These are phyloP conservation scores for Ceratocystis destructans DNA, from an alignment of 2,329 filamentous ascomycete genomes.

Conservation along the genomic window DNA sequence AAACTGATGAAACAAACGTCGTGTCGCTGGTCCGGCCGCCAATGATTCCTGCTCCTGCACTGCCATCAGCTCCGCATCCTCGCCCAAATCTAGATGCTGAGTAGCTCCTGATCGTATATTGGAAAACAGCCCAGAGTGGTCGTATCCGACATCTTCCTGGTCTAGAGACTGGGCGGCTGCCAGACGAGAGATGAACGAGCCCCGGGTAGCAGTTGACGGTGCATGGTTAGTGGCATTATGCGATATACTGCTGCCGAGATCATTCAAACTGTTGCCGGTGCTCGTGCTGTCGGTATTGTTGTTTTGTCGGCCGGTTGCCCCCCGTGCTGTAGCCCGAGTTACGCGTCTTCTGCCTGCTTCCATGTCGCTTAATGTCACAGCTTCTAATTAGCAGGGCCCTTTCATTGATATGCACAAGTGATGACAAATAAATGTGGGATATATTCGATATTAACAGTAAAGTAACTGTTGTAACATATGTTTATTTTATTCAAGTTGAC, in stretches of 20 bases:
- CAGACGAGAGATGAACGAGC: constrained; percentile 10
- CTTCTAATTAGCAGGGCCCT: neutral
- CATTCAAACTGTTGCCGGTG: neutral
- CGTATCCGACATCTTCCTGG: neutral
- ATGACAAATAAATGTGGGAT: neutral
- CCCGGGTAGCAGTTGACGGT: neutral
- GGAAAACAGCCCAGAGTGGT: constrained; percentile 1
- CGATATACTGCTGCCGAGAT: neutral
- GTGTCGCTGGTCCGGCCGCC: constrained; percentile 2
- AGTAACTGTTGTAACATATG: no score
- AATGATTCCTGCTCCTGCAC: constrained; percentile 2
- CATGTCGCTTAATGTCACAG: neutral
- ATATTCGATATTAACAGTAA: no score
- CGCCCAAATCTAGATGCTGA: constrained; percentile 2
- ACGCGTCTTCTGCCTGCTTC: constrained; percentile 8
- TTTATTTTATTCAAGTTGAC: no score
- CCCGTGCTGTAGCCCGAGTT: constrained; percentile 10
- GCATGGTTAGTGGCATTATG: neutral
- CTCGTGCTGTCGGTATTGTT: neutral
- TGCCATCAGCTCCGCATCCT: constrained; percentile 3
- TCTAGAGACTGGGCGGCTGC: constrained; percentile 3
- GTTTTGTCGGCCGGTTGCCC: neutral
- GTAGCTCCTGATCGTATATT: neutral
- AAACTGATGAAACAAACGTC: constrained; percentile 15
- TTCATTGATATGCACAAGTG: neutral